Evolutionary conservation across 2,329 filamentous ascomycete species (phyloP).

Genomic region (Colletotrichum trifolii): DNA sequence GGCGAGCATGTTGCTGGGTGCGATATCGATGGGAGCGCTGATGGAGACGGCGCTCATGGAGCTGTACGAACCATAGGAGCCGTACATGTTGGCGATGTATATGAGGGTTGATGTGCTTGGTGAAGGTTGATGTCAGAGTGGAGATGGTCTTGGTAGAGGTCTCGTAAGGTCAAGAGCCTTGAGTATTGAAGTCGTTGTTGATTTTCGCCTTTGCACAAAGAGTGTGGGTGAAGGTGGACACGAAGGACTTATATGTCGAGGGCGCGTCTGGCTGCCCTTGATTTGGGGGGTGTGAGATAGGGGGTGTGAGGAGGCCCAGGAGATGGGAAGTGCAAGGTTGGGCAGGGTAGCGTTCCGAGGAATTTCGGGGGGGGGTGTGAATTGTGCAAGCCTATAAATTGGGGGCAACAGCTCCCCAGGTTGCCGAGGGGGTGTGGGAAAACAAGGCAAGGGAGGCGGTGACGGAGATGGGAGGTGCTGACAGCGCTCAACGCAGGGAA

Average conservation of each 20-base stretch:
- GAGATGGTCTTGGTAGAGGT: slow-evolving; percentile 40
- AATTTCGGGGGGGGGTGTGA: slow-evolving; percentile 33
- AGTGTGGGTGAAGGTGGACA: slow-evolving; percentile 33
- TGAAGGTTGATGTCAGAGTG: slow-evolving; percentile 36
- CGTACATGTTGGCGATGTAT: slow-evolving; percentile 55
- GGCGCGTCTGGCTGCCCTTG: slow-evolving; percentile 34
- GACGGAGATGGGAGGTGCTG: slow-evolving; percentile 31
- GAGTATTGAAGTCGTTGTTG: slow-evolving; percentile 28
- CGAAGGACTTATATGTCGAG: slow-evolving; percentile 35
- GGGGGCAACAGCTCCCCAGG: slow-evolving; percentile 32
- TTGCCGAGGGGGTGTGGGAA: slow-evolving; percentile 34
- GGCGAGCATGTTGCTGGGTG: slow-evolving; percentile 51
- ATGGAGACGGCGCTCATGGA: slow-evolving; percentile 53
- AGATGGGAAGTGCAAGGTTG: slow-evolving; percentile 23
- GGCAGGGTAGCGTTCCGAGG: slow-evolving; percentile 34
- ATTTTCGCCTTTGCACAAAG: slow-evolving; percentile 2
- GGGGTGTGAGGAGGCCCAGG: slow-evolving; percentile 19
- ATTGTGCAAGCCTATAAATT: slow-evolving; percentile 34
- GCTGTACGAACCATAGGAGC: slow-evolving; percentile 63
- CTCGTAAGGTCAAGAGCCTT: neutral
- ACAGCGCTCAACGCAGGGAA: slow-evolving; percentile 10
- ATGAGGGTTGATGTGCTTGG: slow-evolving; percentile 35
- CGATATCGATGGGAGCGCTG: slow-evolving; percentile 59
- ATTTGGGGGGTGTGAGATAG: slow-evolving; percentile 16
- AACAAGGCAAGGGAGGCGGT: slow-evolving; percentile 37